Evolutionary conservation across 2,329 filamentous ascomycete genomes (phyloP), one percentile per base, ranked within the genome.

Genomic region (Trichoderma koningii): DNA sequence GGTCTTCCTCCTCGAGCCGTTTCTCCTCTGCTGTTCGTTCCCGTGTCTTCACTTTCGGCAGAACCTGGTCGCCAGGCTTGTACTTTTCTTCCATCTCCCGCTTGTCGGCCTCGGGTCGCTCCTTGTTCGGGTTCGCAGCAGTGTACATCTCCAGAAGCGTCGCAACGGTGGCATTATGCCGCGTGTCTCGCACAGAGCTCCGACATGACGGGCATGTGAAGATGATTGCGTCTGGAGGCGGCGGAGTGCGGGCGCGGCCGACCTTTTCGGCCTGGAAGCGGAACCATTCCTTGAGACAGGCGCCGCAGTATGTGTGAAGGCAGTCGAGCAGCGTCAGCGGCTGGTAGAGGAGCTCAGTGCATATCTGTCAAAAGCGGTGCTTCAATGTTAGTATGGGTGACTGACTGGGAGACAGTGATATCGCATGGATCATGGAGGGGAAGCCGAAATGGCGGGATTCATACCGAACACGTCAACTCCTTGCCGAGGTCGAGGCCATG

Each of bases 241-340:
- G 82, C 48, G 81, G 79, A 12, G 78, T 78, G 14, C 82, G 83
- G 2, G 79, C 78, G 65, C 76, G 79, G 68, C 83, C 84, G 50
- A 84, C 84, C 15, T 82, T 81, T 34, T 83, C 81, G 44, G 88
- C 88, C 76, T 97, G 92, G 77, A 88, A 95, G 68, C 83, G 81
- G 75, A 98, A 99, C 95, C 95, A 99, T 80, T 96, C 92, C 77
- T 96, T 97, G 66, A 98, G 78, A 75, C 95, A 99, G 45, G 91
- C 90, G 69, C 93, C 95, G 81, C 95, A 99, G 78, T 96, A 99
- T 52, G 94, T 97, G 79, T 97, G 93, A 51, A 97, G 86, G 75
- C 93, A 97, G 81, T 97, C 92, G 76, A 97, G 90, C 56, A 96
- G 87, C 30, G 93, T 96, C 69, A 96, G 84, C 41, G 93, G 93